A percentile compares a stretch with the other conserved stretches of the same genome.
These are phyloP conservation scores for Penicillium malachiteum DNA, from an alignment of 495 filamentous ascomycete genomes.

Conservation along the genomic window DNA sequence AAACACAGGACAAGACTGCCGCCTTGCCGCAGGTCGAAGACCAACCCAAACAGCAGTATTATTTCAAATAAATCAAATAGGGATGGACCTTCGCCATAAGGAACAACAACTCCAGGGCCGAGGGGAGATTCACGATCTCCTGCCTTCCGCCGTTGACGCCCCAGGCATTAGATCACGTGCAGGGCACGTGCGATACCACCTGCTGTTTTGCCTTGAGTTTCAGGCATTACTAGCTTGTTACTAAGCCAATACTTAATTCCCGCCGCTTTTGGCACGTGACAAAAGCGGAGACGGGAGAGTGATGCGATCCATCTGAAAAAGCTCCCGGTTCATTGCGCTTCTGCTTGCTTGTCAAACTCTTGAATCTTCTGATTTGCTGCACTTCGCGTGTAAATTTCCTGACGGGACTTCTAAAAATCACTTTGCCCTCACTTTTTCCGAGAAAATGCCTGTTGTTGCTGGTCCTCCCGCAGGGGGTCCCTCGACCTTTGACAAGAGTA, in stretches of 20 bases:
- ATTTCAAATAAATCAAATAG: slow-evolving; percentile 25
- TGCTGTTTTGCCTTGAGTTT: too few relatives aligned
- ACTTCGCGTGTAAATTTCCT: too few relatives aligned
- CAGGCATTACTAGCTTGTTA: too few relatives aligned
- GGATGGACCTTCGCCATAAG: slow-evolving; percentile 29
- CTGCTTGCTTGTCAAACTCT: slow-evolving; percentile 3
- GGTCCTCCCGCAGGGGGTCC: slow-evolving; percentile 56
- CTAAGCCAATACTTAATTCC: too few relatives aligned
- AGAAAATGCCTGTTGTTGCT: slow-evolving; percentile 67
- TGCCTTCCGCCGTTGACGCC: slow-evolving; percentile 17
- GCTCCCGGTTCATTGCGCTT: slow-evolving; percentile 2
- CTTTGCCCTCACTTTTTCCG: background rate
- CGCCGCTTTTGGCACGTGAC: slow-evolving; percentile 15
- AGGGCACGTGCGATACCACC: slow-evolving; percentile 11
- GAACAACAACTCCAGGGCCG: slow-evolving; percentile 21
- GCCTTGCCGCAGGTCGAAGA: slow-evolving; percentile 37
- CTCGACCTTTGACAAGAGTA: slow-evolving; percentile 91
- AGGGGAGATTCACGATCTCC: slow-evolving; percentile 20
- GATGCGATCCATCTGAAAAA: slow-evolving; percentile 19
- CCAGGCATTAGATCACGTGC: slow-evolving; percentile 10
- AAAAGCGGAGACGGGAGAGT: slow-evolving; percentile 19
- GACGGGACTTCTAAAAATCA: too few relatives aligned
- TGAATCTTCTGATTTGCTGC: background rate
- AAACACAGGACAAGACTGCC: slow-evolving; percentile 37
- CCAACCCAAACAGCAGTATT: slow-evolving; percentile 27